These are phyloP conservation scores for Xanthoceras sorbifolium DNA, from an alignment of 345 rosid genomes.

Conservation along the genomic window DNA sequence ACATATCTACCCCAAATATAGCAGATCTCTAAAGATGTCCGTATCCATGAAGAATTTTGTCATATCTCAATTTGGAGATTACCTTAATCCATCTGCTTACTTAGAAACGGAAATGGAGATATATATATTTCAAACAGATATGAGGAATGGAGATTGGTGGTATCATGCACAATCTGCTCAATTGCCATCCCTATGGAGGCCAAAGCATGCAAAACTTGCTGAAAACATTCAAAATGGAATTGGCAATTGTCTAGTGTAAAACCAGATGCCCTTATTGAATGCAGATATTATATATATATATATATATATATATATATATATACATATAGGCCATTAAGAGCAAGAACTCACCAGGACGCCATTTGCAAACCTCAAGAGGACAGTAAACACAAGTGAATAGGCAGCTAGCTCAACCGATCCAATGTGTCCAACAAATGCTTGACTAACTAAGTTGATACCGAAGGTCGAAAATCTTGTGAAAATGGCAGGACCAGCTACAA, in stretches of 20 bases:
- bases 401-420: constrained; percentile 72
- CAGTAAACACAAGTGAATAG: constrained; percentile 60
- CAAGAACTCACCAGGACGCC: constrained; percentile 56
- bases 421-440: constrained; percentile 72
- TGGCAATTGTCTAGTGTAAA: neutral
- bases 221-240: neutral
- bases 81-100: too few species aligned
- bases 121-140: neutral
- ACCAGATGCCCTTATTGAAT: neutral
- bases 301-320: too few species aligned
- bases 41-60: too few species aligned
- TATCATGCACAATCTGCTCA: too few species aligned
- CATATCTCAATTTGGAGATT: too few species aligned
- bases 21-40: too few species aligned
- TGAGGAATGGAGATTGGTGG: too few species aligned
- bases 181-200: too few species aligned
- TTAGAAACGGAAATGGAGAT: too few species aligned
- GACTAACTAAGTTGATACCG: constrained; percentile 54
- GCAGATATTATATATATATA: too few species aligned
- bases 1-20: too few species aligned
- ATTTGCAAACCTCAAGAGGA: constrained; percentile 60
- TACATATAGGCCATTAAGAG: neutral
- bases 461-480: constrained; percentile 69
- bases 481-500: constrained; percentile 74
- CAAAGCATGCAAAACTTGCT: neutral